phyloP scores from a whole-genome alignment of 2,329 filamentous ascomycete genomes.

The Penicillium sp. region DNA sequence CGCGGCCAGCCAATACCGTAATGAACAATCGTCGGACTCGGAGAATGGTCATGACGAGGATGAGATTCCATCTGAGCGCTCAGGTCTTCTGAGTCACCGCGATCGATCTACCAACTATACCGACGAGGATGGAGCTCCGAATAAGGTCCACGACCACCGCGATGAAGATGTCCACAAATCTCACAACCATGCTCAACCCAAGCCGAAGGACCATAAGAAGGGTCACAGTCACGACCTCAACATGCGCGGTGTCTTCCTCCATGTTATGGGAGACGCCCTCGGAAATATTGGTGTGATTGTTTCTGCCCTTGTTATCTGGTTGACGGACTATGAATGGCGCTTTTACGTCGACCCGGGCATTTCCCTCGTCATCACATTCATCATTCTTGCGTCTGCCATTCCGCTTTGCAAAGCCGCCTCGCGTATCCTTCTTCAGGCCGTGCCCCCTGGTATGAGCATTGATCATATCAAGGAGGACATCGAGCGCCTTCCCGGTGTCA shows the following conservation, averaged over 20 bases:
- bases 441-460: slow-evolving; percentile 81
- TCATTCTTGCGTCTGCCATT: slow-evolving; percentile 56
- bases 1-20: slow-evolving; percentile 66
- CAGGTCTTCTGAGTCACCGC: slow-evolving; percentile 40
- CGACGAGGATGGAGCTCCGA: slow-evolving; percentile 21
- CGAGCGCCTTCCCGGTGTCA: slow-evolving; percentile 74
- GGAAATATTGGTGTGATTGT: slow-evolving; percentile 49
- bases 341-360: slow-evolving; percentile 89
- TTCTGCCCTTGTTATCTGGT: slow-evolving; percentile 84
- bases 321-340: slow-evolving; percentile 75
- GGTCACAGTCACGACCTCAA: slow-evolving; percentile 65
- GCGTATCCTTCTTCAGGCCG: slow-evolving; percentile 89
- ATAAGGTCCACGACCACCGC: slow-evolving; percentile 10
- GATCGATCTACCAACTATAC: slow-evolving; percentile 37
- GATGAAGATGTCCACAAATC: slow-evolving; percentile 55
- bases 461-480: slow-evolving; percentile 93
- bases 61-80: slow-evolving; percentile 46
- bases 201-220: slow-evolving; percentile 58
- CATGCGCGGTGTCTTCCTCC: slow-evolving; percentile 74
- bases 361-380: slow-evolving; percentile 86
- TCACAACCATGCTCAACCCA: slow-evolving; percentile 77
- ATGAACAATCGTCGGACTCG: slow-evolving; percentile 52
- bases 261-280: slow-evolving; percentile 53
- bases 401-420: slow-evolving; percentile 52
- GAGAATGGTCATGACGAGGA: slow-evolving; percentile 56